These are phyloP conservation scores for Wickerhamiella allomyrinae DNA, from an alignment of 805 yeast species.

Conservation along the genomic window DNA sequence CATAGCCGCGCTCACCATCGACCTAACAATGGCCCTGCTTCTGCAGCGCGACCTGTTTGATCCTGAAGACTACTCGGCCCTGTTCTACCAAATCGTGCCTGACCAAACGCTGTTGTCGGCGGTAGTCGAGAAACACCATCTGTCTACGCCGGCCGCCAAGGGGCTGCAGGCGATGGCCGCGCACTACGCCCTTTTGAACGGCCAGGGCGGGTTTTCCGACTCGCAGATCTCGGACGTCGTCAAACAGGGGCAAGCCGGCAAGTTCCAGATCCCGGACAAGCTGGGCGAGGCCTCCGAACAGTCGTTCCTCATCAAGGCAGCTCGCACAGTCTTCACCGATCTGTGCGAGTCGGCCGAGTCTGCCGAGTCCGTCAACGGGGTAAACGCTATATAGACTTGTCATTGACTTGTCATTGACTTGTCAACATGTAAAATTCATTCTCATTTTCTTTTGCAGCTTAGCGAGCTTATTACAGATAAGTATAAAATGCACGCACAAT, in stretches of 20 bases:
- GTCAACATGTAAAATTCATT: too few species aligned
- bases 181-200: slow-evolving; percentile 13
- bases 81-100: slow-evolving; percentile 22
- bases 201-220: background rate
- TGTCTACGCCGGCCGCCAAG: slow-evolving; percentile 12
- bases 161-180: slow-evolving; percentile 18
- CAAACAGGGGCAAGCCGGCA: slow-evolving; percentile 16
- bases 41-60: slow-evolving; percentile 23
- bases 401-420: too few species aligned
- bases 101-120: slow-evolving; percentile 17
- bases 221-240: slow-evolving; percentile 4
- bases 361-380: too few species aligned
- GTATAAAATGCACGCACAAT: background rate
- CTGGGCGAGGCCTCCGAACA: slow-evolving; percentile 5
- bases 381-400: too few species aligned
- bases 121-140: slow-evolving; percentile 12
- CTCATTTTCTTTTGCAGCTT: background rate
- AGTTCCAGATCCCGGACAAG: slow-evolving; percentile 4
- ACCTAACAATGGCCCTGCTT: slow-evolving; percentile 19
- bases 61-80: slow-evolving; percentile 21
- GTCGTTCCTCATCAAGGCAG: slow-evolving; percentile 6
- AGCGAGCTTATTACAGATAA: background rate
- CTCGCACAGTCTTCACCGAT: slow-evolving; percentile 5
- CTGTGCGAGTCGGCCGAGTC: too few species aligned
- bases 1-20: slow-evolving; percentile 9